phyloP scores from a whole-genome alignment of 2,329 filamentous ascomycete species.

The Epichloe hybrida region DNA sequence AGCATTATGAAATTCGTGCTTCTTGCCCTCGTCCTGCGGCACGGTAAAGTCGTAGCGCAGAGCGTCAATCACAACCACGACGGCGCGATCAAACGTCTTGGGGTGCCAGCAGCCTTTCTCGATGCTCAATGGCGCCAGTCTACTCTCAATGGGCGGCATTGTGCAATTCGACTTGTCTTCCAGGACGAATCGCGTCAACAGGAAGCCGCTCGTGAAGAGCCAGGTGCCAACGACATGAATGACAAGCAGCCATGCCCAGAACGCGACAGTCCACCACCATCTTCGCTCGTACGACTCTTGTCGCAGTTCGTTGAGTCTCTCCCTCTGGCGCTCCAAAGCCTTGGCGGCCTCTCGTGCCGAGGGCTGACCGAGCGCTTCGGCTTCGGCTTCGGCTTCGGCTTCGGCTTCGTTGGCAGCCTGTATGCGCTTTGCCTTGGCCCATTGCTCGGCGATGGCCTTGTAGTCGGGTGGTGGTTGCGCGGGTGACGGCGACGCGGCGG shows the following conservation, averaged over 20 bases:
- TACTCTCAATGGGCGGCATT: slow-evolving; percentile 48
- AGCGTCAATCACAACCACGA: slow-evolving; percentile 84
- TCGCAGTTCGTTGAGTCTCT: slow-evolving; percentile 32
- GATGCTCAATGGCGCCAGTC: slow-evolving; percentile 25
- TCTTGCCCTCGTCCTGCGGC: slow-evolving; percentile 37
- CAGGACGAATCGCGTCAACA: slow-evolving; percentile 73
- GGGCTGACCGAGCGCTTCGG: slow-evolving; percentile 15
- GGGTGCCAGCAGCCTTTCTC: slow-evolving; percentile 86
- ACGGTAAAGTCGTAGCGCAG: slow-evolving; percentile 94
- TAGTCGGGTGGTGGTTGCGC: slow-evolving; percentile 25
- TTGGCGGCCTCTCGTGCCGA: slow-evolving; percentile 21
- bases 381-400: slow-evolving; percentile 20
- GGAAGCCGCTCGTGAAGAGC: slow-evolving; percentile 89
- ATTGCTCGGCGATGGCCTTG: slow-evolving; percentile 39
- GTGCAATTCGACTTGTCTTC: slow-evolving; percentile 62
- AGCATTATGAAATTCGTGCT: slow-evolving; percentile 63
- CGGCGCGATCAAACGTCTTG: slow-evolving; percentile 81
- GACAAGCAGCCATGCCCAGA: slow-evolving; percentile 56
- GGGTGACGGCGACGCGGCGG: slow-evolving; percentile 7
- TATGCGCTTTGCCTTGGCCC: slow-evolving; percentile 37
- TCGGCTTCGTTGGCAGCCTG: slow-evolving; percentile 30
- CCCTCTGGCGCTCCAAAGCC: slow-evolving; percentile 31
- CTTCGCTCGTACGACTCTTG: slow-evolving; percentile 37
- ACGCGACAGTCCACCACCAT: slow-evolving; percentile 46
- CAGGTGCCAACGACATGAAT: slow-evolving; percentile 73